Percentiles rank a stretch among this genome's conserved stretches.
Conservation (phyloP, 2,329 filamentous ascomycete genomes). For the Lasiodiplodia hormozganensis region DNA sequence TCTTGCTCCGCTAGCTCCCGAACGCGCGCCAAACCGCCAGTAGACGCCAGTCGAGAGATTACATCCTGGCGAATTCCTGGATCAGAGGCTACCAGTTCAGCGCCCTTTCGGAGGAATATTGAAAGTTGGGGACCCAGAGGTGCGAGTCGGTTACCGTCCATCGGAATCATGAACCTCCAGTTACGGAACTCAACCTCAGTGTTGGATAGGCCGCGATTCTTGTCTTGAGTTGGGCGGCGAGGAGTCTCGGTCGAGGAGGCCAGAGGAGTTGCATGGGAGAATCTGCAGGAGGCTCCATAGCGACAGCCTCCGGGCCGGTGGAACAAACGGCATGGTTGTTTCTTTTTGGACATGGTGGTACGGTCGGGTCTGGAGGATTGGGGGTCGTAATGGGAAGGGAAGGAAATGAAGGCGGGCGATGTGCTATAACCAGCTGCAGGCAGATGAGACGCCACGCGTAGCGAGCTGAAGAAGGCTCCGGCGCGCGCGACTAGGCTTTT, state of each 20-base stretch:
- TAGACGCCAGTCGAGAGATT: slow-evolving; percentile 33
- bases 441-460: neutral
- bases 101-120: slow-evolving; percentile 10
- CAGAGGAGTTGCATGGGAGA: slow-evolving; percentile 2
- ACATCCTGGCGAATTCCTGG: slow-evolving; percentile 32
- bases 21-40: slow-evolving; percentile 33
- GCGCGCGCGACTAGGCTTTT: no score
- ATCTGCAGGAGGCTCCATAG: neutral
- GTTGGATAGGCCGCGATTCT: neutral
- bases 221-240: neutral
- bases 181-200: slow-evolving; percentile 15
- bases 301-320: neutral
- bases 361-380: no score
- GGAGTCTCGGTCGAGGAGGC: neutral
- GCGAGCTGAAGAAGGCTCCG: neutral
- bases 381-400: neutral
- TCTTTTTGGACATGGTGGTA: neutral
- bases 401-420: neutral
- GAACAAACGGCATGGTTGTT: slow-evolving; percentile 9
- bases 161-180: slow-evolving; percentile 17
- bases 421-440: neutral
- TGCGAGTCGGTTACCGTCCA: neutral
- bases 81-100: slow-evolving; percentile 8
- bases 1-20: slow-evolving; percentile 30
- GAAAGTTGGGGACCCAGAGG: slow-evolving; percentile 7